Conservation (phyloP, 1,139 yeast species). For the Candida sp. region DNA sequence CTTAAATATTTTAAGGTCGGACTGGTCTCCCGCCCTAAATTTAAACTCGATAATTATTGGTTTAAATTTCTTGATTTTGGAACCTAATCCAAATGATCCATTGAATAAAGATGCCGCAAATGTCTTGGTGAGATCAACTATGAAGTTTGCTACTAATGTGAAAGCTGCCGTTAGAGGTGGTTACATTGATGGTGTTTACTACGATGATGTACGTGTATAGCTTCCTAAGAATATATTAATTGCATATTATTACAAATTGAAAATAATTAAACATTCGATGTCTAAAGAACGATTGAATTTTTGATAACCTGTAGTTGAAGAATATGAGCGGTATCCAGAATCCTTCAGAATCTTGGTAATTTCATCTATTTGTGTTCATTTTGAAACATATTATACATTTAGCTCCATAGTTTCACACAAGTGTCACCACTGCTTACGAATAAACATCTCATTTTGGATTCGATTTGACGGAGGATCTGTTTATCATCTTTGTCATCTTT, state of each 20-base stretch:
- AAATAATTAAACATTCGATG: not conserved
- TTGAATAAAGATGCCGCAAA: conserved; percentile 88
- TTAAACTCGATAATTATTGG: conserved; percentile 84
- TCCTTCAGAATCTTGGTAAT: no score
- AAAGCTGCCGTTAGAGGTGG: conserved; percentile 70
- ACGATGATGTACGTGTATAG: conserved; percentile 51
- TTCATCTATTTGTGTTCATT: no score
- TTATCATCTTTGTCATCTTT: conserved; percentile 11
- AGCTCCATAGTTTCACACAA: conserved; percentile 51
- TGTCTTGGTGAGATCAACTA: conserved; percentile 57
- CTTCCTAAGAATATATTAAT: not conserved
- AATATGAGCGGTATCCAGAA: no score
- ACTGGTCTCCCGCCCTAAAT: conserved; percentile 94
- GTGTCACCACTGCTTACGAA: conserved; percentile 62
- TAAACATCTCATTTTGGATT: conserved; percentile 50
- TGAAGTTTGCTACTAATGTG: conserved; percentile 58
- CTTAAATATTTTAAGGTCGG: conserved; percentile 85
- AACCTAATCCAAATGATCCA: conserved; percentile 92
- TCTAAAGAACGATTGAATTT: not conserved
- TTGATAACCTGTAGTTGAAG: no score
- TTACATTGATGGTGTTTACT: conserved; percentile 51
- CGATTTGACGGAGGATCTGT: conserved; percentile 21
- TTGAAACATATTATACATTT: not conserved
- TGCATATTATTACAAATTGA: not conserved
- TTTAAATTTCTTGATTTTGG: conserved; percentile 77